Base-by-base conservation (phyloP, 2,329 filamentous ascomycete genomes). In the Diaporthe citriasiana region DNA sequence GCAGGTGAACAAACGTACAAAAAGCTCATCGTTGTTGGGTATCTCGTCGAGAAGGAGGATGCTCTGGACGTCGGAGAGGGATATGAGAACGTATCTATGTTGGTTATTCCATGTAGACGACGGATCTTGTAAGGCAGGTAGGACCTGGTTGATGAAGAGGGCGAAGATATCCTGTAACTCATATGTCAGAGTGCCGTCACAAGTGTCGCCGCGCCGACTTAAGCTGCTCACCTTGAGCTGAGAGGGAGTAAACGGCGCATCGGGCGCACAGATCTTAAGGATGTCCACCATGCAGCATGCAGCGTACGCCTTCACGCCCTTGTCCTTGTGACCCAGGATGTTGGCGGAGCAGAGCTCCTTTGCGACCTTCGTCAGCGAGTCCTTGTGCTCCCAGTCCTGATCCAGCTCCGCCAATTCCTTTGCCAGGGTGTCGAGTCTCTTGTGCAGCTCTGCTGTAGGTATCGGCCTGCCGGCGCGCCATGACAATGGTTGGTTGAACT, bases 401-500 rank as follows among this genome's bases (percentile, higher is more conserved):
- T 98, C 95, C 79, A 98, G 90, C 74, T 93, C 92, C 76, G 91
- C 89, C 77, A 99, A 89, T 87, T 99, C 96, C 79, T 93, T 92
- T 76, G 92, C 93, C 42, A 99, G 90, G 70, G 89, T 87, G 82
- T 96, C 93, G 70, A 99, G 90, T 65, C 97, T 92, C 80, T 91
- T 89, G 77, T 98, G 87, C 68, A 99, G 90, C 77, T 95, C 95
- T 77, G 90, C 92, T 63, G 95, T 94, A 50, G 93, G 87, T 80
- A 99, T 98, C 70, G 95, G 91, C 84, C 94, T 97, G 74, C 96
- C 97, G 56, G 95, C 94, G 81, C 93, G 93, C 94, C 97, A 98
- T 81, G 95, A 94, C 73, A 99, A 87, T 76, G 94, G 88, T 81
- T 98, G 92, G 79, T 95, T 91, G 88, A 98, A 98, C 78, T 91